Conservation (phyloP, 768 basidiomycete species). For the Clitopilus passeckerianus region DNA sequence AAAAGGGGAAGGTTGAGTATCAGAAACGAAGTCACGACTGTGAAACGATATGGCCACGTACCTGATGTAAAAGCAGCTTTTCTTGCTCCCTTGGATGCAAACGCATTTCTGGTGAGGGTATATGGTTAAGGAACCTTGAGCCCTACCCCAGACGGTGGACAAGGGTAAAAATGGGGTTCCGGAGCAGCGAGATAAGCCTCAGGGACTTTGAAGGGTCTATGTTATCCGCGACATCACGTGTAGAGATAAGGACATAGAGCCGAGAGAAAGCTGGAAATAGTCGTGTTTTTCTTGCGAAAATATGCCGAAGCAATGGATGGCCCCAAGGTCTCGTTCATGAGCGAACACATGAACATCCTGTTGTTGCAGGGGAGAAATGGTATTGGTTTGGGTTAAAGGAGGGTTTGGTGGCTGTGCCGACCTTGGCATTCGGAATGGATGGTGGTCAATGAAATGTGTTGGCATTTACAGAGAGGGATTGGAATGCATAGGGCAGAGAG, state of each 20-base stretch:
- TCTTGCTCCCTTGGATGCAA: constrained; percentile 72
- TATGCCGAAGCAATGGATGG: neutral
- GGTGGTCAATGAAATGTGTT: too few species aligned
- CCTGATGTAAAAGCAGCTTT: constrained; percentile 73
- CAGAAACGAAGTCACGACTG: neutral
- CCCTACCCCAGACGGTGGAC: neutral
- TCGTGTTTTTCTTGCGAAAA: neutral
- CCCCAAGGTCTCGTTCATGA: too few species aligned
- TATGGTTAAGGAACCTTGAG: neutral
- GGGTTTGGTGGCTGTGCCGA: too few species aligned
- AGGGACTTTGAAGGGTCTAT: neutral
- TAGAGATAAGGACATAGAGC: neutral
- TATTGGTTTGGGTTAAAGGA: too few species aligned
- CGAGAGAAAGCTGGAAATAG: neutral
- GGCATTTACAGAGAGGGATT: too few species aligned
- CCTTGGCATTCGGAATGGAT: too few species aligned
- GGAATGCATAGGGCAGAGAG: too few species aligned
- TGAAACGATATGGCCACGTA: constrained; percentile 9
- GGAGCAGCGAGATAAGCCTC: neutral
- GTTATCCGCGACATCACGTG: neutral
- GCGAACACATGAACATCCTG: too few species aligned
- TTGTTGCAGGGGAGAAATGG: too few species aligned
- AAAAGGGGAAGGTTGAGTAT: constrained; percentile 3
- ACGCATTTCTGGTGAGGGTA: constrained; percentile 39
- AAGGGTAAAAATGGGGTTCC: neutral